Evolutionary conservation across 2,329 filamentous ascomycete genomes (phyloP), one percentile per base, ranked within the genome.

Genomic region (Botrytis elliptica): DNA sequence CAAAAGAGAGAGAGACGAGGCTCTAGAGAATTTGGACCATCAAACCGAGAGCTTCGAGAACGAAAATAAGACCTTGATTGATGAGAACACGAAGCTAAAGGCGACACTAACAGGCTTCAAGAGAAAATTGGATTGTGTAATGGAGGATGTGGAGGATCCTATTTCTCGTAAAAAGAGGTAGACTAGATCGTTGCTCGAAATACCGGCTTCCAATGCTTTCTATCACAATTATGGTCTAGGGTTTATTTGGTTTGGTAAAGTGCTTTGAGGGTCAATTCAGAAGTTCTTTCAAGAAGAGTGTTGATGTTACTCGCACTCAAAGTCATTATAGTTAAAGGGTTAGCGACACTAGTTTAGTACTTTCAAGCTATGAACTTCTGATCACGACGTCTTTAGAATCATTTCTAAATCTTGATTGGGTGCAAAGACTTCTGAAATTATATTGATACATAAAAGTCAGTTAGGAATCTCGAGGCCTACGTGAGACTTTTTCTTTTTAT

Each of bases 341-440:
- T 69, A 69, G 66, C 66, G 66, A 69, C 66, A 44, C n/a, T 68
- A 33, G 36, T 3, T 6, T 29, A 40, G 9, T 67, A 2, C 14
- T 40, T 67, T 12, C 1, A 65, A 29, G 18, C 18, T 65, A 44
- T 46, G 40, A 4, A 20, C 14, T 40, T 62, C n/a, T 16, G 14
- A 10, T 67, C 14, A 67, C 22, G 8, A 40, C 1, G 10, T 57
- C n/a, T 42, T 1, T 4, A 18, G 1, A 16, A 4, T 7, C 22
- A 33, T 20, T 33, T 42, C n/a, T 0, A 1, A 2, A 25, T 16
- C 9, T 20, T 5, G 4, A n/a, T 22, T 42, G 1, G 29, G 1
- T 33, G 14, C 2, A 7, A 14, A 22, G 16, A n/a, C 1, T 16
- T 29, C 33, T 0, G 0, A 22, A 4, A 4, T 33, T 0, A 29